Percentiles rank a stretch among this genome's conserved stretches.
These are phyloP conservation scores for Phytophthora pinifolia DNA, from an alignment of 352 stramenopile genomes.

Conservation along the genomic window DNA sequence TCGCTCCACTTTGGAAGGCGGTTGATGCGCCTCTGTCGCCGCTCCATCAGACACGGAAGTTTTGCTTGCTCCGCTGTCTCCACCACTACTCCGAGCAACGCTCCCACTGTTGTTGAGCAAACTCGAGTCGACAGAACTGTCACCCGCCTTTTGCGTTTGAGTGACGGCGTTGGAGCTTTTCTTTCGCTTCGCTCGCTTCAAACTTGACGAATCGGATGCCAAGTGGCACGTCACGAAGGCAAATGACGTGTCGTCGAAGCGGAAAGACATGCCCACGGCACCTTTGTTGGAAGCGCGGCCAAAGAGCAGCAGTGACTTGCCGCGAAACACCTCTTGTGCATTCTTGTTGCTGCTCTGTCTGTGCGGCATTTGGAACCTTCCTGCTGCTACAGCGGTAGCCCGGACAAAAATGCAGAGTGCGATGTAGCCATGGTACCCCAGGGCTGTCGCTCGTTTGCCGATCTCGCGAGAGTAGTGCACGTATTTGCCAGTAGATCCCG, in stretches of 20 bases:
- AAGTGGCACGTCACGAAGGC: constrained; percentile 89
- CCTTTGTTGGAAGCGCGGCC: constrained; percentile 89
- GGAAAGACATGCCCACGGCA: constrained; percentile 86
- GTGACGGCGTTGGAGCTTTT: constrained; percentile 24
- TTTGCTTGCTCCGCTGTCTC: constrained; percentile 24
- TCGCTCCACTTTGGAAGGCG: constrained; percentile 69
- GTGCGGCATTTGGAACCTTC: constrained; percentile 69
- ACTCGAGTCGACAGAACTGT: constrained; percentile 9
- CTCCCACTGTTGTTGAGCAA: constrained; percentile 15
- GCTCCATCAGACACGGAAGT: constrained; percentile 9
- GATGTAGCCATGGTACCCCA: constrained; percentile 90
- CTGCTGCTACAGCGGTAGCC: constrained; percentile 56
- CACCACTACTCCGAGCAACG: constrained; percentile 20
- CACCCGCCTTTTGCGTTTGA: constrained; percentile 21
- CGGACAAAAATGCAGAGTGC: constrained; percentile 83
- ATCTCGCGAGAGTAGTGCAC: constrained; percentile 82
- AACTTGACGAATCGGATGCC: constrained; percentile 73
- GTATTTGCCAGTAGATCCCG: constrained; percentile 58
- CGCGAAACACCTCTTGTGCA: constrained; percentile 70
- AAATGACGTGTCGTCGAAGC: constrained; percentile 87
- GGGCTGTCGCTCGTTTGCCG: constrained; percentile 68
- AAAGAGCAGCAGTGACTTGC: constrained; percentile 79
- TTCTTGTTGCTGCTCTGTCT: constrained; percentile 56
- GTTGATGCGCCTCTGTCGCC: constrained; percentile 21
- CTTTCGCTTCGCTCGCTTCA: constrained; percentile 40